Conservation (phyloP, 768 basidiomycete species). For the Saitozyma podzolica region DNA sequence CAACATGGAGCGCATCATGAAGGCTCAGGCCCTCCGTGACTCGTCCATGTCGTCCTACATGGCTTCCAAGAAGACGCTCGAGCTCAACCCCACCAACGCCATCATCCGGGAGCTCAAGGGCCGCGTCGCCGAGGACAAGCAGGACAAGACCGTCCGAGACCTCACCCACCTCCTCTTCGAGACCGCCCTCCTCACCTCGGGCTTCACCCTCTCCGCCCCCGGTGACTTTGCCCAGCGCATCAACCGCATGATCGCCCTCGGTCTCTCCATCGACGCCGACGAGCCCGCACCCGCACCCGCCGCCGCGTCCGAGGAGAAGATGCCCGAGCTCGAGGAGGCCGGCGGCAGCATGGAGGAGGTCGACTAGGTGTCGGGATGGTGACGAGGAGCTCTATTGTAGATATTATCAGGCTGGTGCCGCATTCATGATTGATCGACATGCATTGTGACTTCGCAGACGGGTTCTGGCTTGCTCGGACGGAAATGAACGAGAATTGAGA, state of each 20-base stretch:
- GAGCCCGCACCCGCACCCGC: constrained; percentile 59
- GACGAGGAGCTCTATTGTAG: too few species aligned
- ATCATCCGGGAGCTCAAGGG: constrained; percentile 95
- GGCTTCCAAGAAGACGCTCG: constrained; percentile 97
- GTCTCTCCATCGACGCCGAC: constrained; percentile 62
- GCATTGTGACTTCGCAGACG: constrained; percentile 7
- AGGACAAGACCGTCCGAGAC: constrained; percentile 97
- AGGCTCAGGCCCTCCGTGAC: constrained; percentile 74
- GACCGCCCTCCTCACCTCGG: constrained; percentile 75
- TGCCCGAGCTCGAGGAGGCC: constrained; percentile 51
- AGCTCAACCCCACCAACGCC: constrained; percentile 86
- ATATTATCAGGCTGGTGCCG: not conserved
- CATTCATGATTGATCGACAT: constrained; percentile 9
- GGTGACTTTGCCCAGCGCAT: constrained; percentile 93
- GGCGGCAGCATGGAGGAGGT: constrained; percentile 84
- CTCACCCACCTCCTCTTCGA: constrained; percentile 94
- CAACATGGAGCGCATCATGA: constrained; percentile 99
- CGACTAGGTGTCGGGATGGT: constrained; percentile 37
- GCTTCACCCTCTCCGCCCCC: constrained; percentile 91
- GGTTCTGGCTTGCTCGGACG: too few species aligned
- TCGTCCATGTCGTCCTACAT: constrained; percentile 83
- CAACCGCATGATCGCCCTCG: constrained; percentile 89
- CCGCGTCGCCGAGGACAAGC: constrained; percentile 95
- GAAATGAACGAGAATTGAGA: too few species aligned
- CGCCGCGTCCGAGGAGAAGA: constrained; percentile 50